Base-by-base conservation (phyloP, 1,284 basidiomycete genomes). In the Phellinidium pouzarii region DNA sequence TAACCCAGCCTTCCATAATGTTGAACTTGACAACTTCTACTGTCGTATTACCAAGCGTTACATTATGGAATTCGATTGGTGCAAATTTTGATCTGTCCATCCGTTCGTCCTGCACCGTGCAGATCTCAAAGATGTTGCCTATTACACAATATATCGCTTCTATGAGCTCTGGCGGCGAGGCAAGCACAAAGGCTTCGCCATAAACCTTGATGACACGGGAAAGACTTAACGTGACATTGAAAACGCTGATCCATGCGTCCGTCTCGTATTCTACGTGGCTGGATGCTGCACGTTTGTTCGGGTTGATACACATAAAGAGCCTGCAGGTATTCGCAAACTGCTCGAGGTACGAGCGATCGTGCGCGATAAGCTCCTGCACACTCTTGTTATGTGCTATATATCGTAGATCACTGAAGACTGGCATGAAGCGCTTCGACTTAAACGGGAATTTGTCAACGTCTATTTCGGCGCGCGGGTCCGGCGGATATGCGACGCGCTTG, bases 191-290 rank as follows among this genome's bases (percentile, higher is more conserved):
- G 0, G 87, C 85, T 61, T 91, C 87, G 6, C 92, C 93, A 57
- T 92, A 89, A 3, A 87, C 86, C 63, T 92, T 90, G 69, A 91
- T 89, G 38, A 93, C 81, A 41, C 91, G 82, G 2, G 89, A 87
- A 12, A 97, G 71, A 23, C 91, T 93, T 5, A 94, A 79, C 4
- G 91, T 91, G 26, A 94, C 84, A 61, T 93, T 92, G 71, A 96
- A 96, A 7, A 94, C 88, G 62, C 84, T 89, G 57, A 94, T 90
- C 91, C 93, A 96, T 26, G 86, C 83, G 60, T 97, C 94, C 29
- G 87, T 86, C 68, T 97, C 94, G 68, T 91, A 97, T 66, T 96
- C 93, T 60, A 96, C 83, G 61, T 97, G 94, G 54, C 73, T 82
- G 14, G 79, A 77, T 4, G 77, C 80, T 8, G 88, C 90, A n/a